phyloP scores from a whole-genome alignment of 2,329 filamentous ascomycete species.

The Hypoxylon sp. region DNA sequence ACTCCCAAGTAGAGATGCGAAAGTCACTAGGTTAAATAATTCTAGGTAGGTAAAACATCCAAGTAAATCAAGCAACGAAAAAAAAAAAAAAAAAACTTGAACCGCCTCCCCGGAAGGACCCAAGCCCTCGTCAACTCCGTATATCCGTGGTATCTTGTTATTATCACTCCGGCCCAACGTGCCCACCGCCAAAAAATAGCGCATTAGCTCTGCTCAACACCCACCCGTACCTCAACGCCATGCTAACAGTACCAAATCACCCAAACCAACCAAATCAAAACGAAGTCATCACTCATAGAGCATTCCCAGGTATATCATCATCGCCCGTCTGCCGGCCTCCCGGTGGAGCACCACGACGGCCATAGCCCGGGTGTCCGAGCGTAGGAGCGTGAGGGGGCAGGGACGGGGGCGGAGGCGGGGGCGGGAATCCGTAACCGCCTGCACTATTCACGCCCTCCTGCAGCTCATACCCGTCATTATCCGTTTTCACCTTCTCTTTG shows the following conservation, averaged over 20 bases:
- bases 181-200: constrained; percentile 1
- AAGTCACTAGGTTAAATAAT: neutral
- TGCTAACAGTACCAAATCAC: constrained; percentile 9
- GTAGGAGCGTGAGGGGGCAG: constrained; percentile 57
- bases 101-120: neutral
- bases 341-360: constrained; percentile 53
- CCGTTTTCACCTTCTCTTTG: constrained; percentile 52
- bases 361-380: constrained; percentile 64
- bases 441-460: constrained; percentile 60
- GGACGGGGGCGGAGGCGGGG: constrained; percentile 42
- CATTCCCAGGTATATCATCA: constrained; percentile 13
- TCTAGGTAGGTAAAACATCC: neutral
- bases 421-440: constrained; percentile 44
- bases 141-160: constrained; percentile 30
- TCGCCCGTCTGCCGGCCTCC: neutral
- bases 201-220: neutral
- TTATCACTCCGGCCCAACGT: constrained; percentile 17
- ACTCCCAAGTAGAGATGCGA: neutral
- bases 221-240: constrained; percentile 24
- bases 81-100: neutral
- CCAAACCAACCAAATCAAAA: neutral
- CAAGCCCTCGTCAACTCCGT: constrained; percentile 16
- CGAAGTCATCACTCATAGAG: constrained; percentile 4
- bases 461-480: constrained; percentile 64
- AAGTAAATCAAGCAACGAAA: constrained; percentile 8